phyloP scores from a whole-genome alignment of 1,284 basidiomycete genomes.

The Meripilus lineatus region DNA sequence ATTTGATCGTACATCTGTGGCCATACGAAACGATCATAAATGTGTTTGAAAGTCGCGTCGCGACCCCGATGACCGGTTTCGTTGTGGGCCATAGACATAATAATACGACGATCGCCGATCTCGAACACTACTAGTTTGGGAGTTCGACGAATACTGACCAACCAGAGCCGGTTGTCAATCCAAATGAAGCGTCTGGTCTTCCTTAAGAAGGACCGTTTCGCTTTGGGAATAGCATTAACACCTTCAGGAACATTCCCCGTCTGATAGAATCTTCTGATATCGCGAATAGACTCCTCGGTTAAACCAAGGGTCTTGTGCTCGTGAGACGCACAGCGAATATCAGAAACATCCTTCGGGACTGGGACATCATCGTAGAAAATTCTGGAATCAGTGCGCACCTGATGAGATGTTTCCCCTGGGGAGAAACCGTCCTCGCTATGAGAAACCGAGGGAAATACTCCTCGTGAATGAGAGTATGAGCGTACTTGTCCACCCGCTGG shows the following conservation, averaged over 20 bases:
- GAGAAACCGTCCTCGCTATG: not conserved
- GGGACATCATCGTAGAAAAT: no score
- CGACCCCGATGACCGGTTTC: conserved; percentile 24
- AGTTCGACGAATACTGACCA: not conserved
- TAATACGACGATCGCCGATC: conserved; percentile 5
- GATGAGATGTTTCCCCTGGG: no score
- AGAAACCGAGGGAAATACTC: not conserved
- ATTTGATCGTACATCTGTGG: conserved; percentile 28
- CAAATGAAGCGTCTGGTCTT: not conserved
- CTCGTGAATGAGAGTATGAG: not conserved
- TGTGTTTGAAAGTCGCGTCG: conserved; percentile 20
- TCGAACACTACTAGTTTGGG: conserved; percentile 10
- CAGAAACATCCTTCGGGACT: not conserved
- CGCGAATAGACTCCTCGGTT: no score
- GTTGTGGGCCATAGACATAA: conserved; percentile 20
- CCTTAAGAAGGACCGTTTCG: no score
- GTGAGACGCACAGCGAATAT: no score
- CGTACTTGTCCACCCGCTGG: not conserved
- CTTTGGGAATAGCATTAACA: no score
- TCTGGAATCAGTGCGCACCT: no score
- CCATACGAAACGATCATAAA: conserved; percentile 26
- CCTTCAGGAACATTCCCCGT: no score
- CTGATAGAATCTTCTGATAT: no score
- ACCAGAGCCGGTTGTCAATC: conserved; percentile 6
- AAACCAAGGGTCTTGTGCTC: no score